These are phyloP conservation scores for Rosa lucieae DNA, from an alignment of 306 rosid species.

Conservation along the genomic window DNA sequence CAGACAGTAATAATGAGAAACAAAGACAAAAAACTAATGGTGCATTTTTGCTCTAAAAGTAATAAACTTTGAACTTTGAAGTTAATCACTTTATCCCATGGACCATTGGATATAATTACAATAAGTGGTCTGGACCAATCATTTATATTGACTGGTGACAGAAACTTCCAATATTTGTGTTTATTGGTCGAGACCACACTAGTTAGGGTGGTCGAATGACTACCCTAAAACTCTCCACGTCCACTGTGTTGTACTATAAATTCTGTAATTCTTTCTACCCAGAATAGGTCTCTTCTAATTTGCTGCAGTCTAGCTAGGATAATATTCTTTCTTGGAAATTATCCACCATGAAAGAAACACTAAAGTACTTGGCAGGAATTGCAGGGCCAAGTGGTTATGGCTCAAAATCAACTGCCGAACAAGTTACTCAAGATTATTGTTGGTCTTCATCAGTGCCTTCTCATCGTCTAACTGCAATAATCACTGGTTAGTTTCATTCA, in stretches of 20 bases:
- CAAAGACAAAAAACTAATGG: slow-evolving; percentile 22
- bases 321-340: slow-evolving; percentile 24
- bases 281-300: slow-evolving; percentile 18
- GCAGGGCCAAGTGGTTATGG: slow-evolving; percentile 99
- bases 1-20: slow-evolving; percentile 54
- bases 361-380: slow-evolving; percentile 85
- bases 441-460: slow-evolving; percentile 34
- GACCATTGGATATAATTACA: slow-evolving; percentile 29
- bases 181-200: slow-evolving; percentile 26
- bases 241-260: slow-evolving; percentile 22
- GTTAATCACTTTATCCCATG: slow-evolving; percentile 28
- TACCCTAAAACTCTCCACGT: slow-evolving; percentile 10
- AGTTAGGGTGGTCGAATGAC: slow-evolving; percentile 26
- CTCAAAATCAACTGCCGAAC: slow-evolving; percentile 91
- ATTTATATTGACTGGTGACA: slow-evolving; percentile 28
- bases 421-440: slow-evolving; percentile 50
- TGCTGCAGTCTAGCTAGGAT: slow-evolving; percentile 19
- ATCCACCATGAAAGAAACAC: slow-evolving; percentile 69
- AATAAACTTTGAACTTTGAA: background rate
- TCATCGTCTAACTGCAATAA: slow-evolving; percentile 66
- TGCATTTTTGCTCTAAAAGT: slow-evolving; percentile 1
- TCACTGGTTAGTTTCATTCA: slow-evolving; percentile 57
- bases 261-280: background rate
- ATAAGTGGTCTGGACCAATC: slow-evolving; percentile 37
- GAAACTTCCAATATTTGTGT: background rate